Evolutionary conservation across 148 eudicot species (phyloP).

Genomic region (Rhododendron vialii): DNA sequence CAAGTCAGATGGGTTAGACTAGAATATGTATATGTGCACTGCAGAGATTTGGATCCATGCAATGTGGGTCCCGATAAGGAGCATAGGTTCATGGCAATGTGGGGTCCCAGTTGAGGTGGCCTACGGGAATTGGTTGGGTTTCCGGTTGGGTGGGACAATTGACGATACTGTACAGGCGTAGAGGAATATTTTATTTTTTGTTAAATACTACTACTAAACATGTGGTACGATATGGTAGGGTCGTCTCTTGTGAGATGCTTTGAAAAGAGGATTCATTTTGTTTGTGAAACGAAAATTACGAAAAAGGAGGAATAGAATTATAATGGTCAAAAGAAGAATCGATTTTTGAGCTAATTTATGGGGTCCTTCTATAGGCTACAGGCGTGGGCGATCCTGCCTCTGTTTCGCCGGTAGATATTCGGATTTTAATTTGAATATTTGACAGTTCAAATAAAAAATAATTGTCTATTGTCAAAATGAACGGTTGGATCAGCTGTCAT

Average conservation of each 20-base stretch:
- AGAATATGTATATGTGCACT: neutral
- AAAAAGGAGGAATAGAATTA: neutral
- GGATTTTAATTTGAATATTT: no score
- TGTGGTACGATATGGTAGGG: neutral
- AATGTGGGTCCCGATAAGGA: neutral
- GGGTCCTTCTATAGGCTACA: neutral
- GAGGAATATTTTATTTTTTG: neutral
- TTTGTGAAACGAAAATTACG: neutral
- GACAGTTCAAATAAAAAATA: no score
- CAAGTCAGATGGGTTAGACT: neutral
- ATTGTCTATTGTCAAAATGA: no score
- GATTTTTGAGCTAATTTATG: neutral
- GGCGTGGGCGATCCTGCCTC: no score
- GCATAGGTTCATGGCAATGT: neutral
- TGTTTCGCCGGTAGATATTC: no score
- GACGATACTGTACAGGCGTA: neutral
- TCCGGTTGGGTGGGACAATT: neutral
- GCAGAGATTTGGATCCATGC: neutral
- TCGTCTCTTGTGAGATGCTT: neutral
- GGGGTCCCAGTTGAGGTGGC: constrained; percentile 2
- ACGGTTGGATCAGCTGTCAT: no score
- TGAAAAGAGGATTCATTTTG: neutral
- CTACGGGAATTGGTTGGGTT: neutral
- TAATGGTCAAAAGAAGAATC: neutral
- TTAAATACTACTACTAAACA: neutral